phyloP scores from a whole-genome alignment of 495 filamentous ascomycete genomes.

The Penicillium macrosclerotiorum region DNA sequence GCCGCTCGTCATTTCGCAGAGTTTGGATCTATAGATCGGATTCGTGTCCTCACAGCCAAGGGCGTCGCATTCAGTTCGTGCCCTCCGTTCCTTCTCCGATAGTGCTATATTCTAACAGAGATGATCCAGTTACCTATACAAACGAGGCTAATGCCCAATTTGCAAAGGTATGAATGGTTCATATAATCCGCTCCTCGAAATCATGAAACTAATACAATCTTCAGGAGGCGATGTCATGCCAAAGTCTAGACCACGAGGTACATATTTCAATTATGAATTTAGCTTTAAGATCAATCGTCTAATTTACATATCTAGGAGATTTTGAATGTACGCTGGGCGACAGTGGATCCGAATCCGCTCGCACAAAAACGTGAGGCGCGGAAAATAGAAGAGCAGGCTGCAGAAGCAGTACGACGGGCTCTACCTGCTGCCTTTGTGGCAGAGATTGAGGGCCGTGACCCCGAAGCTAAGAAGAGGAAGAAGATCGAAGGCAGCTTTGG shows the following conservation, averaged over 20 bases:
- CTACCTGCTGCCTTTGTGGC: constrained; percentile 90
- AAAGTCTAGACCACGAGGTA: constrained; percentile 71
- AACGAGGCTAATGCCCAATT: constrained; percentile 88
- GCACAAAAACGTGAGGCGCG: constrained; percentile 90
- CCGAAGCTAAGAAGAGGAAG: constrained; percentile 78
- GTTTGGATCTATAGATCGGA: constrained; percentile 89
- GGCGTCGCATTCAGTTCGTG: constrained; percentile 59
- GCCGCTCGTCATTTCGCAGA: constrained; percentile 90
- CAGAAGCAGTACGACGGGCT: constrained; percentile 86
- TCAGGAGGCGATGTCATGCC: constrained; percentile 88
- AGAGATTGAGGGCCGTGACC: constrained; percentile 89
- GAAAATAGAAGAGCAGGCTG: constrained; percentile 94
- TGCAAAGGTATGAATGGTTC: too few relatives aligned
- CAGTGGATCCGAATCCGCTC: constrained; percentile 91
- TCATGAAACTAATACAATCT: too few relatives aligned
- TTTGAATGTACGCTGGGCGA: constrained; percentile 96
- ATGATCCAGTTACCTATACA: constrained; percentile 50
- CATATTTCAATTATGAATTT: background rate
- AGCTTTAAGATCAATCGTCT: too few relatives aligned
- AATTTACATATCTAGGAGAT: too few relatives aligned
- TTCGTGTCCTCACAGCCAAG: constrained; percentile 84
- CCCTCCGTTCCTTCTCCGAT: too few relatives aligned
- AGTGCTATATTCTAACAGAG: too few relatives aligned
- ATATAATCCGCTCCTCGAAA: too few relatives aligned
- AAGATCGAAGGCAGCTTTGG: constrained; percentile 90